phyloP scores from a whole-genome alignment of 2,329 filamentous ascomycete genomes.

The Rhynchosporium agropyri region DNA sequence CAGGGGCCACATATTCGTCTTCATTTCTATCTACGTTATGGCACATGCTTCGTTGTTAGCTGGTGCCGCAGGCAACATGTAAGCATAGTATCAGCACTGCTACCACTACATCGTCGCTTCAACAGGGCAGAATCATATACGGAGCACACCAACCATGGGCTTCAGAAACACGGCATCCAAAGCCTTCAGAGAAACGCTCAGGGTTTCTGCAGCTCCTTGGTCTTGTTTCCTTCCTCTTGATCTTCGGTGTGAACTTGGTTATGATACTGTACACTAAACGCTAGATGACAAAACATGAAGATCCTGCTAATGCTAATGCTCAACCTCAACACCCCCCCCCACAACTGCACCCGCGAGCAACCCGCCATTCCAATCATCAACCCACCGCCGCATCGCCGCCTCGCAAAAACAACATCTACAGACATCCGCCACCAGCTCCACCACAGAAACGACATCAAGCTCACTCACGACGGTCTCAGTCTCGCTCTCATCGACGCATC shows the following conservation, averaged over 20 bases:
- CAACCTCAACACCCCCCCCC: background rate
- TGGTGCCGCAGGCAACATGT: background rate
- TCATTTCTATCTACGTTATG: slow-evolving; percentile 7
- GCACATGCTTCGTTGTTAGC: background rate
- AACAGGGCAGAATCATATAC: too few relatives aligned
- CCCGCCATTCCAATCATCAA: background rate
- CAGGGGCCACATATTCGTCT: background rate
- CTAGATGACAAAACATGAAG: background rate
- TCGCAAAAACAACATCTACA: background rate
- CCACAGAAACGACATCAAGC: background rate
- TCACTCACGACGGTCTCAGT: background rate
- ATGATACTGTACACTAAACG: background rate
- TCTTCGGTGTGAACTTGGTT: too few relatives aligned
- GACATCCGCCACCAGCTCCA: background rate
- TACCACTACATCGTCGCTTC: background rate
- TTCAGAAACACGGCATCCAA: background rate
- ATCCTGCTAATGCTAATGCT: background rate
- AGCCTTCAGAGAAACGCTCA: background rate
- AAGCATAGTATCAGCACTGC: slow-evolving; percentile 1
- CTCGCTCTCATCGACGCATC: background rate
- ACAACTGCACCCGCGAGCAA: background rate
- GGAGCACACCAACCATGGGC: background rate
- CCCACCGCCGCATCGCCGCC: background rate
- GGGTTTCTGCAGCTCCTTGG: background rate
- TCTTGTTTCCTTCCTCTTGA: background rate